Evolutionary conservation across 1,139 yeast genomes (phyloP), one percentile per base, ranked within the genome.

Genomic region (Nakaseomyces uthaithaninus): DNA sequence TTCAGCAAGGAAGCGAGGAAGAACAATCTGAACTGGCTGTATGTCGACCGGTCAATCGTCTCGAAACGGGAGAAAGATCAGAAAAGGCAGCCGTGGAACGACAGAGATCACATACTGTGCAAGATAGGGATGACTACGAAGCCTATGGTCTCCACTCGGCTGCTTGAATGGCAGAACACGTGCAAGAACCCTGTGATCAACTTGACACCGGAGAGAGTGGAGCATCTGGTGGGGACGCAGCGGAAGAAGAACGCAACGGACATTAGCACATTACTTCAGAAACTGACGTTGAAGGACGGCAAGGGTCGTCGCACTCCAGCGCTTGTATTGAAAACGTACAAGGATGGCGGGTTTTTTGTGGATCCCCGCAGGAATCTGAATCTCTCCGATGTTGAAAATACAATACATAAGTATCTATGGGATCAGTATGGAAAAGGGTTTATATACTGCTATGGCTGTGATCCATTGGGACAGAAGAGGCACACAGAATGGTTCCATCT

Each of bases 81-180:
- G 42, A 42, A 23, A 18, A 28, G 31, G 15, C 27, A 33, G 12
- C 20, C 24, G 28, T 57, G 60, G 60, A 35, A 37, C 10, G 39
- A 38, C 30, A 40, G 41, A 16, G 47, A 44, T 22, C 44, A 45
- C 27, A 54, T 58, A 5, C 46, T 58, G 14, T 47, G 55, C 41
- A 58, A 58, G 36, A 49, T 58, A 14, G 62, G 62, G 3, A 54
- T 58, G 60, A 58, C 62, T 1, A 52, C 56, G 4, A 50, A 49
- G 28, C 23, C 39, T 6, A 40, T 47, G 20, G 62, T 56, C 16
- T 42, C 43, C n/a, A 36, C 50, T 7, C 43, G 62, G 27, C 39
- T 58, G 19, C 34, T 42, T 6, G 57, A 57, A 39, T 58, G 62
- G 62, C 46, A 48, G 30, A 42, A 42, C 10, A 42, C 47, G 6